Base-by-base conservation (phyloP, 495 filamentous ascomycete genomes). In the Eremomyces bilateralis region DNA sequence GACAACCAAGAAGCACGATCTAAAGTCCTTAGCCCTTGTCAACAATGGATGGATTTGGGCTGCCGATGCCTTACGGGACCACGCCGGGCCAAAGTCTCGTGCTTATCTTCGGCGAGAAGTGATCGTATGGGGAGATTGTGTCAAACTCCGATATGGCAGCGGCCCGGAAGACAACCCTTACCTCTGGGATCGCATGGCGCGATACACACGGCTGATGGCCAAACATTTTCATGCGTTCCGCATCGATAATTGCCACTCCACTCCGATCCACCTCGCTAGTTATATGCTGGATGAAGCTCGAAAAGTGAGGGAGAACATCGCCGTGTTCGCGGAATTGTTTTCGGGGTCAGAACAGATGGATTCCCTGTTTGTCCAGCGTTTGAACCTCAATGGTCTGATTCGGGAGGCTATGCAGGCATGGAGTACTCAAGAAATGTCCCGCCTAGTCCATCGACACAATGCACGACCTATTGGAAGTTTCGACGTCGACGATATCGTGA, bases 1-100 rank as follows among this genome's bases (percentile, higher is more conserved):
- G 4, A 64, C 61, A 20, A 93, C 90, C 0, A 65, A 66, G 40
- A 74, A 79, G 51, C 73, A 92, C 47, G 70, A 71, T 29, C 60
- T 69, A 1, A 77, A 77, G 37, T 71, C 77, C 31, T 57, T 95
- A 21, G 80, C 80, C 2, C 56, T 99, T 13, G 84, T 75, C 20
- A 94, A 93, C 56, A 99, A 99, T 49, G 90, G 90, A 38, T 99
- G 90, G 90, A 81, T 95, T 15, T 99, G 90, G 90, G 82, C 80
- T 41, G 83, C 88, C 11, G 82, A 92, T 49, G 83, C 82, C 0
- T 67, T 95, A 55, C 70, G 76, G 17, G 90, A 99, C 53, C 85
- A 93, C 50, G 90, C 90, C 13, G 90, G 90, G 0, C 75, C 80
- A 0, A 53, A 76, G 27, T 94, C 85, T 1, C 75, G 73, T 27